phyloP scores from a whole-genome alignment of 768 basidiomycete species.

The Boletus pseudopeckii region DNA sequence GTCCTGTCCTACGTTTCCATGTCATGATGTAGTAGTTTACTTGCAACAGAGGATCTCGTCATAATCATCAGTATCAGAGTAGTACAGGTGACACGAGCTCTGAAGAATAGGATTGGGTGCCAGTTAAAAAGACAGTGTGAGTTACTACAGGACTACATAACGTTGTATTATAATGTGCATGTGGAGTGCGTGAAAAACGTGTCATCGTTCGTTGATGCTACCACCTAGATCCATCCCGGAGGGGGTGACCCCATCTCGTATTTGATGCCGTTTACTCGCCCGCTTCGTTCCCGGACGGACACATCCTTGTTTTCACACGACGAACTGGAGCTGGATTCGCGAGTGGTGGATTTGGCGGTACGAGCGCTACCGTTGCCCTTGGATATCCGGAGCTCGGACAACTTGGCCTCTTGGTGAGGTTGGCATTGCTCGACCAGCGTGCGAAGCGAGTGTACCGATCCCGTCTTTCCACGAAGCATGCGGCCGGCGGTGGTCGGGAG shows the following conservation, averaged over 20 bases:
- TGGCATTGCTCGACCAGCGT: slow-evolving; percentile 57
- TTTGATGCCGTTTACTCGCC: neutral
- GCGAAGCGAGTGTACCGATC: slow-evolving; percentile 58
- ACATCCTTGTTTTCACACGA: slow-evolving; percentile 13
- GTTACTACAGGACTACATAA: neutral
- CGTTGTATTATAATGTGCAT: neutral
- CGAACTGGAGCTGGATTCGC: slow-evolving; percentile 6
- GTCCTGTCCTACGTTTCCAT: slow-evolving; percentile 15
- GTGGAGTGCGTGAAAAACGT: neutral
- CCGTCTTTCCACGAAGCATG: slow-evolving; percentile 38
- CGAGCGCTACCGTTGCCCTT: slow-evolving; percentile 1
- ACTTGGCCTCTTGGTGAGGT: slow-evolving; percentile 14
- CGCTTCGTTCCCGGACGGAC: slow-evolving; percentile 14
- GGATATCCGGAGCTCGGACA: slow-evolving; percentile 4
- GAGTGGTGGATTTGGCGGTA: neutral
- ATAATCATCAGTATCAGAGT: neutral
- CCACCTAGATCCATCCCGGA: slow-evolving; percentile 47
- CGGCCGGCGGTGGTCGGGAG: slow-evolving; percentile 39
- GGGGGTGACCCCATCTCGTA: slow-evolving; percentile 24
- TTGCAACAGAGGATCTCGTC: slow-evolving; percentile 12
- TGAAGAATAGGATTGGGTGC: neutral
- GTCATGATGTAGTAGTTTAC: slow-evolving; percentile 20
- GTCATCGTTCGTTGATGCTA: neutral
- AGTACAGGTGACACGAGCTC: neutral
- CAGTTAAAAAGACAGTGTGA: neutral